A percentile compares a stretch with the other conserved stretches of the same genome.
phyloP scores from a whole-genome alignment of 495 filamentous ascomycete genomes.

The Hypoxylon fuscum region DNA sequence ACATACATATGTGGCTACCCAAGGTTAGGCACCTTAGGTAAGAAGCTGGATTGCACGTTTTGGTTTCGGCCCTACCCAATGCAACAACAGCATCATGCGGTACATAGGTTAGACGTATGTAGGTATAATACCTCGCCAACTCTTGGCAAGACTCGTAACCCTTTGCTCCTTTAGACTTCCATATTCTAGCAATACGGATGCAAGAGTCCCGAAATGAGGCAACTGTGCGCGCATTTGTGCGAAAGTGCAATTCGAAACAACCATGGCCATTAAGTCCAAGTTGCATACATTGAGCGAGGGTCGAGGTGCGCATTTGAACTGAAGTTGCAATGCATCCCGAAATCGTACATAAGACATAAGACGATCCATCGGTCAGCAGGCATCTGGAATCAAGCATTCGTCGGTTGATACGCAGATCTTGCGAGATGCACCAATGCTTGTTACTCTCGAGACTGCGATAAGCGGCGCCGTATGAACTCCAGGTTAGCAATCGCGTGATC shows the following conservation, averaged over 20 bases:
- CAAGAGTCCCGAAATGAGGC: constrained; percentile 19
- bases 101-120: neutral
- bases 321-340: constrained; percentile 12
- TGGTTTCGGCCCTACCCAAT: neutral
- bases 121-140: neutral
- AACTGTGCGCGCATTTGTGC: constrained; percentile 1
- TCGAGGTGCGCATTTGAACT: neutral
- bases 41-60: neutral
- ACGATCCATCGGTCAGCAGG: constrained; percentile 4
- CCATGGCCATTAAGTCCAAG: too few relatives aligned
- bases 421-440: constrained; percentile 21
- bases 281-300: neutral
- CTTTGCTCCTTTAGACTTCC: constrained; percentile 11
- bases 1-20: neutral
- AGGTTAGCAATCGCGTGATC: constrained; percentile 32
- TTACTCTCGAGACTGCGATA: constrained; percentile 16
- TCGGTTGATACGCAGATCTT: constrained; percentile 35
- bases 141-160: constrained; percentile 1
- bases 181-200: constrained; percentile 28
- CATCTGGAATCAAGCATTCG: constrained; percentile 11
- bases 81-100: neutral
- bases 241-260: constrained; percentile 8
- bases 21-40: too few relatives aligned
- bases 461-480: constrained; percentile 20
- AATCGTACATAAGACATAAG: constrained; percentile 7